Percentiles rank a stretch among this genome's conserved stretches.
These are phyloP conservation scores for Cytospora paraplurivora DNA, from an alignment of 2,329 filamentous ascomycete genomes.

Conservation along the genomic window DNA sequence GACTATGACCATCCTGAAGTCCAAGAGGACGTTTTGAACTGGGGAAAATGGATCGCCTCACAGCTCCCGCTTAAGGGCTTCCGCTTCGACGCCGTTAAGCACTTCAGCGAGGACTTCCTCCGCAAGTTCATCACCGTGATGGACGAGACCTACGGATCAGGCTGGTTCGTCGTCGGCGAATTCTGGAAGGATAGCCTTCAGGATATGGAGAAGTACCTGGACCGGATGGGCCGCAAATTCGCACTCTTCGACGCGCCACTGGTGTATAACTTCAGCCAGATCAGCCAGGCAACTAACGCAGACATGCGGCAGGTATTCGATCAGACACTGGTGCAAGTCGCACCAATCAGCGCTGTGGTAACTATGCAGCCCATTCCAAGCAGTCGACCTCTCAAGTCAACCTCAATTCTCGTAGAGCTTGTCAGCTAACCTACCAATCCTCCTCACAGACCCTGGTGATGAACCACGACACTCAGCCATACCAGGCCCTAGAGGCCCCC, in stretches of 20 bases:
- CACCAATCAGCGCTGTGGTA: slow-evolving; percentile 42
- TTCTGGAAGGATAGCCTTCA: slow-evolving; percentile 44
- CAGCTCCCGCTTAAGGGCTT: slow-evolving; percentile 65
- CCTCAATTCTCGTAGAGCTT: not conserved
- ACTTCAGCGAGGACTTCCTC: slow-evolving; percentile 69
- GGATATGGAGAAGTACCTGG: slow-evolving; percentile 39
- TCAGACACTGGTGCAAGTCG: slow-evolving; percentile 54
- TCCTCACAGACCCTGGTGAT: slow-evolving; percentile 61
- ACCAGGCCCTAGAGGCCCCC: slow-evolving; percentile 50
- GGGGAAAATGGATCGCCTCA: slow-evolving; percentile 68
- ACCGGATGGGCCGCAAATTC: slow-evolving; percentile 57
- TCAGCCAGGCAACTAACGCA: slow-evolving; percentile 56
- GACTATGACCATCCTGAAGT: slow-evolving; percentile 68
- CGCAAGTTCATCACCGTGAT: slow-evolving; percentile 63
- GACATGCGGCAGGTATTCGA: slow-evolving; percentile 68
- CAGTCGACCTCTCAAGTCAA: not conserved
- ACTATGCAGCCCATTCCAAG: not conserved
- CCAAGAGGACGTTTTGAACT: slow-evolving; percentile 62
- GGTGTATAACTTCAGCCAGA: slow-evolving; percentile 65
- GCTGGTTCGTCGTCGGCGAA: slow-evolving; percentile 44
- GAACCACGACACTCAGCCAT: slow-evolving; percentile 67
- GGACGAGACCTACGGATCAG: slow-evolving; percentile 46
- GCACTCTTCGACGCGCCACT: slow-evolving; percentile 69
- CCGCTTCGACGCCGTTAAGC: slow-evolving; percentile 72
- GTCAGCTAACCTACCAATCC: not conserved